Evolutionary conservation across 768 basidiomycete species (phyloP).

Genomic region (Cyclocybe aegerita): DNA sequence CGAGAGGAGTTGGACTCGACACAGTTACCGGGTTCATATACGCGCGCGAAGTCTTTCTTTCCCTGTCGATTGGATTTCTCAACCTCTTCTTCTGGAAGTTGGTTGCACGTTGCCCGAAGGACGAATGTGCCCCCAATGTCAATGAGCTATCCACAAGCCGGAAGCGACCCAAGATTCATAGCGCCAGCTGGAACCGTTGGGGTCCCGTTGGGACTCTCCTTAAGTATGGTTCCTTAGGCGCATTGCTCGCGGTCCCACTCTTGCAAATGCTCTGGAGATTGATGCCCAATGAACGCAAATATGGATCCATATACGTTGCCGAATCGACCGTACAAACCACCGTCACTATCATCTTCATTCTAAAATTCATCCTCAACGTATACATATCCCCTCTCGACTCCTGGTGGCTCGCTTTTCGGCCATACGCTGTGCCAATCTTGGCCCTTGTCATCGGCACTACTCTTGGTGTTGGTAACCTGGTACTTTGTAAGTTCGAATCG

Average conservation of each 20-base stretch:
- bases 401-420: conserved; percentile 42
- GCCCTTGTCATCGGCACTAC: conserved; percentile 52
- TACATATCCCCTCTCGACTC: conserved; percentile 40
- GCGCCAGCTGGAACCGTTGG: conserved; percentile 68
- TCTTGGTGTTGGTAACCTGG: conserved; percentile 55
- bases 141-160: background rate
- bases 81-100: conserved; percentile 72
- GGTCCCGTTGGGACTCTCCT: conserved; percentile 52
- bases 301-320: conserved; percentile 52
- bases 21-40: conserved; percentile 40
- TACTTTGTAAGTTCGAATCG: conserved; percentile 47
- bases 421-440: conserved; percentile 49
- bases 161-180: conserved; percentile 35
- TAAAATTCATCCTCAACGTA: conserved; percentile 62
- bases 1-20: conserved; percentile 20
- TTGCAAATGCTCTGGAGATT: conserved; percentile 69
- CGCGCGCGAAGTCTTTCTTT: conserved; percentile 58
- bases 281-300: conserved; percentile 32
- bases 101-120: conserved; percentile 55
- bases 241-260: conserved; percentile 45
- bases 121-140: conserved; percentile 23
- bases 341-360: conserved; percentile 54
- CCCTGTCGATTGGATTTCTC: conserved; percentile 56
- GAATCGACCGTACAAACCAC: conserved; percentile 60
- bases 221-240: conserved; percentile 48